Evolutionary conservation across 2,329 filamentous ascomycete species (phyloP), one percentile per base, ranked within the genome.

Genomic region (Lachnellula cervina): DNA sequence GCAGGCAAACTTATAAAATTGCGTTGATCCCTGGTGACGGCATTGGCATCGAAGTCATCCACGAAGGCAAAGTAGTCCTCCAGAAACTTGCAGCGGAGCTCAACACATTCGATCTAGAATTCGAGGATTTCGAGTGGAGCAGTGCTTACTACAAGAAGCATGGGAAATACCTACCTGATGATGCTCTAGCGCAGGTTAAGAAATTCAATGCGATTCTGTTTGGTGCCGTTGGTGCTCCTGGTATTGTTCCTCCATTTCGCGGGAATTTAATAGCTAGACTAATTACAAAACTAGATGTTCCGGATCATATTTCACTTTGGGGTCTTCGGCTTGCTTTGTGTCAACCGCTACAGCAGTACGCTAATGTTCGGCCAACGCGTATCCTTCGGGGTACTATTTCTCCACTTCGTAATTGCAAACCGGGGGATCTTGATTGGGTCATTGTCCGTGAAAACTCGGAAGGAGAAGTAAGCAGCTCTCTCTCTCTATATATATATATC

Each of bases 291-390:
- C 28, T 75, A 70, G 77, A 83, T 51, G 81, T 87, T 0, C 83
- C 84, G 0, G 84, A 87, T 62, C 82, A 86, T 61, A 82, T 87
- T 61, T 84, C 81, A 0, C 79, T 88, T 19, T 87, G 84, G 84
- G 74, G 76, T 28, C 74, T 87, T 14, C 80, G 83, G 35, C 74
- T 87, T 1, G 81, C 83, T 1, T 83, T 87, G 60, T 80, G 84
- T 62, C 82, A 86, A 62, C 74, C 79, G 13, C 72, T 87, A 49
- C 83, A 86, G 61, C 83, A 86, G 64, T 87, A 85, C 62, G 82
- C 83, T 57, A 87, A 87, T 64, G 80, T 87, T 1, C 77, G 84
- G 4, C 84, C 83, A 0, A 84, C 80, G 0, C 76, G 77, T 37
- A 77, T 84, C 35, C 77, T 87, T 53, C 76, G 75, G 14, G 82